Evolutionary conservation across 441 rosid genomes (phyloP), one percentile per base, ranked within the genome.

Genomic region (Biscutella auriculata): DNA sequence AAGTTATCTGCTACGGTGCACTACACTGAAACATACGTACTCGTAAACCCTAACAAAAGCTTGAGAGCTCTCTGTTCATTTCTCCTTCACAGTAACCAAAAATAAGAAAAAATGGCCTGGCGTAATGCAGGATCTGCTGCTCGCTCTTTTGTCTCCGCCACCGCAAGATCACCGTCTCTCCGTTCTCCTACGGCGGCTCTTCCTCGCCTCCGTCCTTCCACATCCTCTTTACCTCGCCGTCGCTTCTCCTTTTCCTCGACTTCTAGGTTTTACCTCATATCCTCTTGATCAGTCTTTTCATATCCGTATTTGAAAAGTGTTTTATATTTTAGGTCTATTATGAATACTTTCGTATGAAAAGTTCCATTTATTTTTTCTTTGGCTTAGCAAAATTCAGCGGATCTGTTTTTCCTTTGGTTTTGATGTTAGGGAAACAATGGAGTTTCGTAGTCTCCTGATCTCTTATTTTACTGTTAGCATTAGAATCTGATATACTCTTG

Each of bases 91-190:
- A 35, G 32, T 30, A 34, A 14, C 23, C 23, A 19, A 19, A 19
- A 23, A 15, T n/a, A n/a, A n/a, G 35, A 9, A 9, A 65, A 51
- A 68, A 76, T 76, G 75, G 77, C 77, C 69, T 76, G 77, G 79
- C 77, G 75, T 17, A 51, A 57, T 63, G 79, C 77, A 29, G 75
- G 77, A 69, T 72, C 75, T 23, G 63, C 63, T 41, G 66, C 70
- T 15, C 75, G 57, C 7, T 72, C 69, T 6, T 67, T 72, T 10
- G 39, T 63, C 55, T 70, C 80, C 15, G 57, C 75, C 42, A 66
- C 77, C 17, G 67, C 82, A 4, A 76, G 94, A 75, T 49, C 86
- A 29, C 73, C 88, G 3, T 71, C 83, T 3, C 75, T 80, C 32
- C 84, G 82, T 34, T 70, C 82, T 17, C 77, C 90, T 3, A 53